Evolutionary conservation across 192 early-diverging fungal genomes (phyloP).

Genomic region (Backusella luteola): DNA sequence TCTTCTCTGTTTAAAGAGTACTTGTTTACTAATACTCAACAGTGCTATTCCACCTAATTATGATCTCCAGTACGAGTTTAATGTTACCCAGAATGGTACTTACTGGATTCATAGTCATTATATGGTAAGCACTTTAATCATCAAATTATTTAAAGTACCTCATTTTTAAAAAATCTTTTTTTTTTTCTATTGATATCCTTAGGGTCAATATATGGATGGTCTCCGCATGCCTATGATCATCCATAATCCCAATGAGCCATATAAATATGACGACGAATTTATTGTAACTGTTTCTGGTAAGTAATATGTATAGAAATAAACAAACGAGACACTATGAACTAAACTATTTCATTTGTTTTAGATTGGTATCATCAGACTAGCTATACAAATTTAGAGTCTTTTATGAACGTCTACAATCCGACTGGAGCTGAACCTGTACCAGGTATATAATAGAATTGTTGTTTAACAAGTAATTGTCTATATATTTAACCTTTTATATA

Average conservation of each 20-base stretch:
- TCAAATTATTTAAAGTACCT: not conserved
- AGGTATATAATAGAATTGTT: constrained; percentile 35
- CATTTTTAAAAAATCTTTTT: not conserved
- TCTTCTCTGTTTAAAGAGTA: not conserved
- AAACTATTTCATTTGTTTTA: constrained; percentile 4
- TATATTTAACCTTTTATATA: constrained; percentile 22
- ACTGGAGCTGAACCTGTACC: constrained; percentile 75
- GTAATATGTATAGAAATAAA: not conserved
- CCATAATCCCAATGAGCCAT: constrained; percentile 56
- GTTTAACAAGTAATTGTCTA: constrained; percentile 63
- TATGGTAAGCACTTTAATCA: constrained; percentile 24
- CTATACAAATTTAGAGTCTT: constrained; percentile 46
- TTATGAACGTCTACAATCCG: constrained; percentile 66
- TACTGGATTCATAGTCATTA: constrained; percentile 85
- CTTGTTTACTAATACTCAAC: not conserved
- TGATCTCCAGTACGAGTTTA: constrained; percentile 69
- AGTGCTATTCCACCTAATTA: constrained; percentile 64
- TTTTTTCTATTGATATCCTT: not conserved
- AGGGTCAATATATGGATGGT: constrained; percentile 78
- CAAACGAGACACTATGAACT: not conserved
- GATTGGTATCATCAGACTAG: constrained; percentile 74
- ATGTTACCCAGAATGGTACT: constrained; percentile 69
- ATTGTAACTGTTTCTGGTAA: constrained; percentile 61
- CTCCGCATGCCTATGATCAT: constrained; percentile 71
- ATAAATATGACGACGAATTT: constrained; percentile 71